Conservation (phyloP, 352 stramenopile genomes). For the Phytophthora pistaciae region DNA sequence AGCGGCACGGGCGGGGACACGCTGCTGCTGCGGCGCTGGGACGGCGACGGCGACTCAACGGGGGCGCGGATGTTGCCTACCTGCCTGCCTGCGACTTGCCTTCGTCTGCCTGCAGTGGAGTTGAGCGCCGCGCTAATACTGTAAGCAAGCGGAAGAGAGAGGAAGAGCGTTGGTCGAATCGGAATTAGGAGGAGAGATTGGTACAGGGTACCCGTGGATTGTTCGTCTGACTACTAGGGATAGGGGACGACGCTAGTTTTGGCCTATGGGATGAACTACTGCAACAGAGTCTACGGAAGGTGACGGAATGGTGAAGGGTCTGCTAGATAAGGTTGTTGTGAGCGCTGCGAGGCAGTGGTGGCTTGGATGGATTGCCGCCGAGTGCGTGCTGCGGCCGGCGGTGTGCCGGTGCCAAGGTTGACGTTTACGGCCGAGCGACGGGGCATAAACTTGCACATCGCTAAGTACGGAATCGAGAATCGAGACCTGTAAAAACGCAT, state of each 20-base stretch:
- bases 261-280: too few relatives aligned
- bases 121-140: neutral
- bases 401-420: neutral
- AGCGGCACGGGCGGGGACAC: slow-evolving; percentile 27
- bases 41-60: neutral
- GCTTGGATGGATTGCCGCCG: too few relatives aligned
- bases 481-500: neutral
- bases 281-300: too few relatives aligned
- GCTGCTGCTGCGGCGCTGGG: slow-evolving; percentile 11
- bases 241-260: neutral
- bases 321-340: too few relatives aligned
- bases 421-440: too few relatives aligned
- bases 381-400: too few relatives aligned
- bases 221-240: slow-evolving; percentile 5
- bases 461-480: neutral
- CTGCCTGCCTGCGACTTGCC: neutral
- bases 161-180: neutral
- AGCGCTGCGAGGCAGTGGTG: too few relatives aligned
- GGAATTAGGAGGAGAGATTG: neutral
- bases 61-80: neutral
- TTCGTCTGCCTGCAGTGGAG: too few relatives aligned
- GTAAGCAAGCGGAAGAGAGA: neutral
- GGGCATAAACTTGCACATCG: neutral
- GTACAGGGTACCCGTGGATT: neutral
- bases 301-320: too few relatives aligned